Conservation (phyloP, 2,329 filamentous ascomycete species). For the Aureobasidium zeae region DNA sequence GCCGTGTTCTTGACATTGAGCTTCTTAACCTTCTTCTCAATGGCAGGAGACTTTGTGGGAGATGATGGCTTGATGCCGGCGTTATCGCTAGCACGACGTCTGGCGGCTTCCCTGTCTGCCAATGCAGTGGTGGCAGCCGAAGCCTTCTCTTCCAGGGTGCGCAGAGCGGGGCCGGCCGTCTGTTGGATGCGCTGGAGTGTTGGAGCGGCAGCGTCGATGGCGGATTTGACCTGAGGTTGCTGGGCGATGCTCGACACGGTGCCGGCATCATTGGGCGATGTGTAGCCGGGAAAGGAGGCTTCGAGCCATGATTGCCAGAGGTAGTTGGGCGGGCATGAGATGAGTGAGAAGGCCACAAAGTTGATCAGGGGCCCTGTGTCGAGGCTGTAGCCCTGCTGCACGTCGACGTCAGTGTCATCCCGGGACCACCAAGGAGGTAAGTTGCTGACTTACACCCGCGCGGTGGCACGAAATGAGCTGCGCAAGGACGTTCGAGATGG, state of each 20-base stretch:
- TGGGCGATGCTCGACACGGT: slow-evolving; percentile 10
- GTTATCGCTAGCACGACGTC: slow-evolving; percentile 13
- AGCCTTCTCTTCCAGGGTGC: slow-evolving; percentile 26
- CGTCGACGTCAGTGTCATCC: slow-evolving; percentile 13
- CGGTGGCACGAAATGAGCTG: slow-evolving; percentile 59
- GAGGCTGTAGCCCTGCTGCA: slow-evolving; percentile 51
- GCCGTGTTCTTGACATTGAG: slow-evolving; percentile 54
- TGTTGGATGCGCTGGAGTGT: slow-evolving; percentile 32
- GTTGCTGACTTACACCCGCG: slow-evolving; percentile 39
- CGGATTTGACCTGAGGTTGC: slow-evolving; percentile 24
- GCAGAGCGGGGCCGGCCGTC: slow-evolving; percentile 26
- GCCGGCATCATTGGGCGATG: slow-evolving; percentile 23
- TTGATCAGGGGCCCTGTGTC: slow-evolving; percentile 62
- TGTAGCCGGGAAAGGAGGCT: slow-evolving; percentile 59
- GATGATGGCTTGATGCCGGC: slow-evolving; percentile 5
- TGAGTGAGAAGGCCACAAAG: slow-evolving; percentile 63
- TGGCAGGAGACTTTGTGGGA: not conserved
- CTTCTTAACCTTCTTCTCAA: slow-evolving; percentile 16
- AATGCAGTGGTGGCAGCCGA: slow-evolving; percentile 14
- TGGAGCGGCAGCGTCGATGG: slow-evolving; percentile 21
- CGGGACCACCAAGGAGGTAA: not conserved
- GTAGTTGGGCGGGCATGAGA: slow-evolving; percentile 75
- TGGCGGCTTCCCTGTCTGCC: slow-evolving; percentile 10
- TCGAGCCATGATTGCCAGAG: slow-evolving; percentile 79
- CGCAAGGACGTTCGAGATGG: slow-evolving; percentile 62